These are phyloP conservation scores for Metschnikowia similis DNA, from an alignment of 805 yeast genomes.

Conservation along the genomic window DNA sequence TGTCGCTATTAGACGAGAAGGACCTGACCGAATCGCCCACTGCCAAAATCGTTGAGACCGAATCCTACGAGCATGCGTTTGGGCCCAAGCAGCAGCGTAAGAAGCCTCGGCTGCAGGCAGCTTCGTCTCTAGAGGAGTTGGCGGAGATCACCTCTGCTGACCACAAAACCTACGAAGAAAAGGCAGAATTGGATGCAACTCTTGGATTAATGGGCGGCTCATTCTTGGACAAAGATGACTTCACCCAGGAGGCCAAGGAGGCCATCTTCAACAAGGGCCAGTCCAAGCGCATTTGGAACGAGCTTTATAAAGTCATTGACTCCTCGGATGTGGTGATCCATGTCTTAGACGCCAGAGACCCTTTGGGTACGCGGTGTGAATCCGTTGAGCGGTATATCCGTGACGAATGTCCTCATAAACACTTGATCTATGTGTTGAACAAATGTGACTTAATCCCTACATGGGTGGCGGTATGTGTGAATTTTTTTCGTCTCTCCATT, in stretches of 20 bases:
- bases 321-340: conserved; percentile 97
- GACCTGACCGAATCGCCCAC: conserved; percentile 73
- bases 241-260: conserved; percentile 88
- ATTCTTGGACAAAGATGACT: conserved; percentile 62
- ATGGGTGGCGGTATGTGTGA: conserved; percentile 94
- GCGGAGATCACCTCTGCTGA: conserved; percentile 56
- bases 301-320: conserved; percentile 92
- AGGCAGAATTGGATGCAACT: conserved; percentile 68
- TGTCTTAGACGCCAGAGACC: conserved; percentile 96
- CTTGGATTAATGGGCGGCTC: conserved; percentile 76
- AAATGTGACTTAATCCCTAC: conserved; percentile 98
- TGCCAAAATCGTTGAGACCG: conserved; percentile 82
- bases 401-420: conserved; percentile 95
- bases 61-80: conserved; percentile 73
- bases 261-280: conserved; percentile 96
- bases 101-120: conserved; percentile 72
- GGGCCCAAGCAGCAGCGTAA: conserved; percentile 95
- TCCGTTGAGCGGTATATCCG: conserved; percentile 89
- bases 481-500: conserved; percentile 2
- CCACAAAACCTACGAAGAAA: conserved; percentile 61
- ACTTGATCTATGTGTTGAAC: conserved; percentile 87
- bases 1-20: conserved; percentile 89
- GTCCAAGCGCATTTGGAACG: conserved; percentile 98
- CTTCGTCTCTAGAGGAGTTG: conserved; percentile 75
- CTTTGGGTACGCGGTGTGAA: conserved; percentile 91